These are phyloP conservation scores for Taphrina deformans DNA, from an alignment of 1,139 yeast species.

Conservation along the genomic window DNA sequence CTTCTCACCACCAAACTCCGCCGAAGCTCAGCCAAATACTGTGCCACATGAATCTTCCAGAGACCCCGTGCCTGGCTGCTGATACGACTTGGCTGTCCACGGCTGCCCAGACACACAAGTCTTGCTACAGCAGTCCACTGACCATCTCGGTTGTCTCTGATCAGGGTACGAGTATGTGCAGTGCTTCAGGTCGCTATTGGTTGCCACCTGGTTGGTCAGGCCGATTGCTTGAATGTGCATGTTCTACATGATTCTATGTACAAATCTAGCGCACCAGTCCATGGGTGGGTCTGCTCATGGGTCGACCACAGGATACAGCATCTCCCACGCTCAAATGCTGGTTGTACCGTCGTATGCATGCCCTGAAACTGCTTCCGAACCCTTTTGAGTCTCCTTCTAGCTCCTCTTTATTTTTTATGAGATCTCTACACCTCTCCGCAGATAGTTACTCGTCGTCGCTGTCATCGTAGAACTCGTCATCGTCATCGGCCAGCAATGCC, in stretches of 20 bases:
- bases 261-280: not conserved
- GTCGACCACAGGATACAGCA: not conserved
- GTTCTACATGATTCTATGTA: not conserved
- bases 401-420: not conserved
- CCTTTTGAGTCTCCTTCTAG: not conserved
- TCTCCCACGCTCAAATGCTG: not conserved
- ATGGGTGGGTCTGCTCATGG: not conserved
- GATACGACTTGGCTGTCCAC: too few relatives aligned
- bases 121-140: too few relatives aligned
- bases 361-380: not conserved
- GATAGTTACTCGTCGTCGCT: slow-evolving; percentile 8
- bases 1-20: not conserved
- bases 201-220: too few relatives aligned
- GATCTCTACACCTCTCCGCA: not conserved
- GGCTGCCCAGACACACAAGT: too few relatives aligned
- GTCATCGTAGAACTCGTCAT: slow-evolving; percentile 56
- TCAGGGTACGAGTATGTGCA: too few relatives aligned
- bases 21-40: not conserved
- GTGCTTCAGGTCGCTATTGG: too few relatives aligned
- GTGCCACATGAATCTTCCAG: not conserved
- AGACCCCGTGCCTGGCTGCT: too few relatives aligned
- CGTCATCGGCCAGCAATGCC: slow-evolving; percentile 87
- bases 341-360: not conserved
- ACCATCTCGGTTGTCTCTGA: too few relatives aligned
- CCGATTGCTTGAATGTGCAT: not conserved